Percentiles rank a stretch among this genome's conserved stretches.
phyloP scores from a whole-genome alignment of 805 yeast genomes.

The Lachancea thermotolerans region DNA sequence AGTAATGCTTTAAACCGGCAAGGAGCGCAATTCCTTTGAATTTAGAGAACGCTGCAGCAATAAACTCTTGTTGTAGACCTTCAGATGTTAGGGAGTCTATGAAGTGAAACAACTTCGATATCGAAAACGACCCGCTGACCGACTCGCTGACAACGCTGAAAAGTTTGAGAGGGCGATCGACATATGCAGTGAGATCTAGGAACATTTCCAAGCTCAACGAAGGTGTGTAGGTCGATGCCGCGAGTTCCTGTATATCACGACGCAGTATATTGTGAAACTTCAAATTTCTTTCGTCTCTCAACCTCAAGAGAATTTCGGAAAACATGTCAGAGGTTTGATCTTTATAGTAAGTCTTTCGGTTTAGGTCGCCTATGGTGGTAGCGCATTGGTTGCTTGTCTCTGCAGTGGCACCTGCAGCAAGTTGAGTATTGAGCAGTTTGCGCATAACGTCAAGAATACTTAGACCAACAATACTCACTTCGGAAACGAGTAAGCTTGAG shows the following conservation, averaged over 20 bases:
- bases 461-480: slow-evolving; percentile 79
- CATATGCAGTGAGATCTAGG: slow-evolving; percentile 20
- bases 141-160: slow-evolving; percentile 20
- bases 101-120: slow-evolving; percentile 18
- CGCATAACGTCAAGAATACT: slow-evolving; percentile 75
- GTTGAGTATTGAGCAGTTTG: slow-evolving; percentile 47
- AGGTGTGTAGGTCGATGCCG: slow-evolving; percentile 16
- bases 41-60: slow-evolving; percentile 20
- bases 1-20: slow-evolving; percentile 27
- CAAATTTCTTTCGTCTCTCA: slow-evolving; percentile 26
- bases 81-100: slow-evolving; percentile 11
- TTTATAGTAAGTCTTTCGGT: slow-evolving; percentile 73
- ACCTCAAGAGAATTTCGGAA: slow-evolving; percentile 49
- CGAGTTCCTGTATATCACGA: slow-evolving; percentile 19
- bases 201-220: slow-evolving; percentile 24
- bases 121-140: slow-evolving; percentile 15
- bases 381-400: slow-evolving; percentile 41
- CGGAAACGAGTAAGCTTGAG: slow-evolving; percentile 60
- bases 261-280: slow-evolving; percentile 22
- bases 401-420: slow-evolving; percentile 19
- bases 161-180: slow-evolving; percentile 10
- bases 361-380: slow-evolving; percentile 58
- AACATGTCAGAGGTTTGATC: slow-evolving; percentile 83
- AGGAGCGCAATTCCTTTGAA: slow-evolving; percentile 27
- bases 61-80: slow-evolving; percentile 14